Evolutionary conservation across 768 basidiomycete genomes (phyloP).

Genomic region (Cystofilobasidium ferigula): DNA sequence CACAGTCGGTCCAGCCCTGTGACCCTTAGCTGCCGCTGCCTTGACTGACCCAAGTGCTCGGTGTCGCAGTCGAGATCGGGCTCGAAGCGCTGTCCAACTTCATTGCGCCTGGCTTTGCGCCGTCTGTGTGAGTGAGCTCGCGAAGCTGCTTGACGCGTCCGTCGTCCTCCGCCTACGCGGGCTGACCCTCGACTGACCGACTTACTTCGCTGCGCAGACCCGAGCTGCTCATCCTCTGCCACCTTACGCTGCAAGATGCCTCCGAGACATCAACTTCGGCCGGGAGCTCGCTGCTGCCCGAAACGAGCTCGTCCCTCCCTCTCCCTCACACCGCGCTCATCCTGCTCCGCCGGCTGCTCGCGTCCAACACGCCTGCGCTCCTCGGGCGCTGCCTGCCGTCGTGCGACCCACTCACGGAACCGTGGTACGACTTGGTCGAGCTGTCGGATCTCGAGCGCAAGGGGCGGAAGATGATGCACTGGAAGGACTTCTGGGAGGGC

Average conservation of each 20-base stretch:
- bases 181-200: background rate
- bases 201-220: background rate
- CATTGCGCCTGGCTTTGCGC: background rate
- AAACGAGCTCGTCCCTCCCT: background rate
- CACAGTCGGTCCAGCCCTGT: background rate
- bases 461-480: background rate
- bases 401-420: background rate
- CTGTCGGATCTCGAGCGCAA: background rate
- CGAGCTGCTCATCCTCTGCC: background rate
- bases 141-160: background rate
- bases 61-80: background rate
- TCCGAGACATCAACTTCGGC: background rate
- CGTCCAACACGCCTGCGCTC: background rate
- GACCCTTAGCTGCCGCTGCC: background rate
- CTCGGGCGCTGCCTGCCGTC: background rate
- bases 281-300: background rate
- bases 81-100: constrained; percentile 1
- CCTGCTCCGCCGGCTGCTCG: background rate
- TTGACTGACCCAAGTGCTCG: background rate
- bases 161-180: background rate
- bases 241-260: background rate
- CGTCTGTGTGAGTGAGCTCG: background rate
- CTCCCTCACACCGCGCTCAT: constrained; percentile 1
- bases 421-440: background rate
- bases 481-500: background rate